phyloP scores from a whole-genome alignment of 2,329 filamentous ascomycete species.

The Botrytis aclada region DNA sequence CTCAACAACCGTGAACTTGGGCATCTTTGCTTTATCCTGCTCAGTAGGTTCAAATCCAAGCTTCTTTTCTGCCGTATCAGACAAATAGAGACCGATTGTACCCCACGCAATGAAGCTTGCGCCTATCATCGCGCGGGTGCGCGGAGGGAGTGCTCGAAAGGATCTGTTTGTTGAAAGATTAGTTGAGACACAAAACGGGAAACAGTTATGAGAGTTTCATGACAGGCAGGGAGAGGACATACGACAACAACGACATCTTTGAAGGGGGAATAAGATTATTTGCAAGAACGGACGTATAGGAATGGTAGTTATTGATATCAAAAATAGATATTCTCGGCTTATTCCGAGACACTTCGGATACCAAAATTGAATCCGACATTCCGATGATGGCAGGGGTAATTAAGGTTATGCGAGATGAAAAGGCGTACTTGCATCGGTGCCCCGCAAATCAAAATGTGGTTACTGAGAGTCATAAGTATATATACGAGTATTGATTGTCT shows the following conservation, averaged over 20 bases:
- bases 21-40: constrained; percentile 68
- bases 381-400: background rate
- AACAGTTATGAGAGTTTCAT: background rate
- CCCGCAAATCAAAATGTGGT: background rate
- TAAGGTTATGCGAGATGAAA: background rate
- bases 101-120: constrained; percentile 75
- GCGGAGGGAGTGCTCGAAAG: constrained; percentile 69
- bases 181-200: background rate
- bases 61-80: constrained; percentile 69
- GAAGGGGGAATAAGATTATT: background rate
- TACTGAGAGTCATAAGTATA: background rate
- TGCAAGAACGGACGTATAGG: background rate
- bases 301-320: background rate
- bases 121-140: constrained; percentile 69
- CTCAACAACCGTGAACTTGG: constrained; percentile 61
- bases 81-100: constrained; percentile 66
- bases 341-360: background rate
- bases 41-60: constrained; percentile 71
- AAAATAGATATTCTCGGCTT: background rate
- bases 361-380: background rate
- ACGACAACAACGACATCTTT: constrained; percentile 16
- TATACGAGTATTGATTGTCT: no score
- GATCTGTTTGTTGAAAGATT: constrained; percentile 21
- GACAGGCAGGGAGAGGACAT: background rate
- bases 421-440: background rate